Evolutionary conservation across 768 basidiomycete genomes (phyloP).

Genomic region (Mycena capillaripes): DNA sequence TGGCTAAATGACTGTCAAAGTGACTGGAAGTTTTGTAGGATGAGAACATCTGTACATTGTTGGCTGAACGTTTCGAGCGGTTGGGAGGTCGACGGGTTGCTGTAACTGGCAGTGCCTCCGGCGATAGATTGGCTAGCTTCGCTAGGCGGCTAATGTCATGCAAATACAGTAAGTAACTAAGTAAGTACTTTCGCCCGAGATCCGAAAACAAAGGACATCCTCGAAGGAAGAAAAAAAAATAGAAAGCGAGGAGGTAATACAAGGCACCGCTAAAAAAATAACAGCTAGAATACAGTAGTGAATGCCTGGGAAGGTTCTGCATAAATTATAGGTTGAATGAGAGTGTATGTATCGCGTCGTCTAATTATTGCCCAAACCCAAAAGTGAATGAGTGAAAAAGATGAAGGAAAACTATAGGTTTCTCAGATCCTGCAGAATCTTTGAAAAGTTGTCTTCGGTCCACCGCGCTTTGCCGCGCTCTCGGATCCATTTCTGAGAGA

Average conservation of each 20-base stretch:
- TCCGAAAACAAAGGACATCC: no score
- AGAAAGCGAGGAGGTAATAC: constrained; percentile 6
- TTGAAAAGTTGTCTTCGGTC: constrained; percentile 33
- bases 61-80: no score
- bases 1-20: not conserved
- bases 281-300: constrained; percentile 20
- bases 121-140: not conserved
- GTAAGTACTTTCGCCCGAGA: no score
- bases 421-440: constrained; percentile 32
- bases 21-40: not conserved
- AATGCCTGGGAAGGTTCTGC: not conserved
- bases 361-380: not conserved
- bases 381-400: not conserved
- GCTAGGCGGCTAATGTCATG: no score
- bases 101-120: not conserved
- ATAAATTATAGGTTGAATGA: constrained; percentile 11
- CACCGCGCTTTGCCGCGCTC: constrained; percentile 31
- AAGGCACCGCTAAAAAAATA: constrained; percentile 3
- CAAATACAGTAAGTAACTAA: no score
- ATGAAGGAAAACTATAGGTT: not conserved
- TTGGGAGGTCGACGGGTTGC: no score
- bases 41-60: not conserved
- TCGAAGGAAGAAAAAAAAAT: no score
- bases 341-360: not conserved
- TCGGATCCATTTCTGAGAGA: constrained; percentile 30